These are phyloP conservation scores for Millerozyma acaciae DNA, from an alignment of 805 yeast species.

Conservation along the genomic window DNA sequence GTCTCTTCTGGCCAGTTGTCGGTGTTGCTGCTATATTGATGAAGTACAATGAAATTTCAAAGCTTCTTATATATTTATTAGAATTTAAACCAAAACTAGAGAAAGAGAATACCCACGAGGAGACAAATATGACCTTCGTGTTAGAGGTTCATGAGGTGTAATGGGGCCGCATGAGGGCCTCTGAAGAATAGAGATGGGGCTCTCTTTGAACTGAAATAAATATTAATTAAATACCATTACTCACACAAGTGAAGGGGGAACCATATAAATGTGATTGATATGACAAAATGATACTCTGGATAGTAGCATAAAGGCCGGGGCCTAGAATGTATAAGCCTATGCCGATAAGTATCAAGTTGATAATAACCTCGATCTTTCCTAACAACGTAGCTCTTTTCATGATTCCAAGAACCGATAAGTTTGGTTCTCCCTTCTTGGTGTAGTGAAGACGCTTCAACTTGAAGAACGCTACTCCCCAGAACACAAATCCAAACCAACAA, in stretches of 20 bases:
- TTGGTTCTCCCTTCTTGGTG: conserved; percentile 16
- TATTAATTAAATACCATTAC: conserved; percentile 13
- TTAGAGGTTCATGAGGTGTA: too few relatives aligned
- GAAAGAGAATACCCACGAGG: too few relatives aligned
- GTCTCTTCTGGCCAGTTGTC: too few relatives aligned
- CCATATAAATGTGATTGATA: conserved; percentile 49
- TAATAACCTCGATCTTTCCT: conserved; percentile 34
- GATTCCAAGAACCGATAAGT: conserved; percentile 21
- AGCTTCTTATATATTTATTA: too few relatives aligned
- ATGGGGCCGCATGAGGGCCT: too few relatives aligned
- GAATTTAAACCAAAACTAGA: too few relatives aligned
- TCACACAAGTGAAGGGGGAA: conserved; percentile 48
- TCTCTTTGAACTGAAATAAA: too few relatives aligned
- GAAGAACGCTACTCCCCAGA: conserved; percentile 59
- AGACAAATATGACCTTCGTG: too few relatives aligned
- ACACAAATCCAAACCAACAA: conserved; percentile 63
- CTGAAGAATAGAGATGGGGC: too few relatives aligned
- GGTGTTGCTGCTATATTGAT: too few relatives aligned
- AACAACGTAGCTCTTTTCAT: conserved; percentile 21
- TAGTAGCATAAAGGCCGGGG: conserved; percentile 55
- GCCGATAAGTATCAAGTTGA: conserved; percentile 36
- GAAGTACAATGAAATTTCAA: too few relatives aligned
- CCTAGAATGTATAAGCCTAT: conserved; percentile 55
- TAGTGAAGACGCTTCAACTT: conserved; percentile 32
- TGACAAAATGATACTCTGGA: conserved; percentile 50